Evolutionary conservation across 345 rosid species (phyloP), one percentile per base, ranked within the genome.

Genomic region (Atalantia buxifolia): DNA sequence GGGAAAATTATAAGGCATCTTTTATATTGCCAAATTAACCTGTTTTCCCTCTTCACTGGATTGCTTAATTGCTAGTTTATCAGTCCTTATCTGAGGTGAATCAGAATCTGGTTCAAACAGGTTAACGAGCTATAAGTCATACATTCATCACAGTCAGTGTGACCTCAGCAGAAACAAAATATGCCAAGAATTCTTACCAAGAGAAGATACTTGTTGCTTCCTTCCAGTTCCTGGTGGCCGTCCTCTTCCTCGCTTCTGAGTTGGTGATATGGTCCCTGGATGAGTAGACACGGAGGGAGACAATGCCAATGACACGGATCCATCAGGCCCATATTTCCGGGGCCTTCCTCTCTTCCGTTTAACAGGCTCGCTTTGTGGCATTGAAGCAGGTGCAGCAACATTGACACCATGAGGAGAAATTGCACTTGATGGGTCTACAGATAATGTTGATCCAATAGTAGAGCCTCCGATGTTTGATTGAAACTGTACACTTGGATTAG

Each of bases 331-430:
- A 66, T 94, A 94, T 79, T 92, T 94, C 81, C 97, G 83, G 5
- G 99, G 97, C 82, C 99, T 84, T 61, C 98, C 99, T 63, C 99
- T 88, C 83, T 92, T 94, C 74, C 97, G 86, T 79, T 90, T 92
- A 63, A 85, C 73, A 30, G 90, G 89, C 87, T 90, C 91, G 7
- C 84, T 84, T 10, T 86, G 83, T 19, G 86, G 84, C 73, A 81
- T 77, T 0, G 77, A 84, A 24, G 92, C 83, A 56, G 86, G 77
- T 78, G 88, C 77, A 66, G 89, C 86, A 61, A 87, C 84, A 84
- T 88, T 88, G 72, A 90, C 83, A 57, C 89, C 88, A 62, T 87
- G 95, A 74, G 88, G 85, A 21, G 89, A 83, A 66, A 91, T 80
- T 42, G 81, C 78, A 40, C 90, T 74, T 1, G 96, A 83, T 81